Base-by-base conservation (phyloP, 2,329 filamentous ascomycete species). In the Ceratocystis alfenasii region DNA sequence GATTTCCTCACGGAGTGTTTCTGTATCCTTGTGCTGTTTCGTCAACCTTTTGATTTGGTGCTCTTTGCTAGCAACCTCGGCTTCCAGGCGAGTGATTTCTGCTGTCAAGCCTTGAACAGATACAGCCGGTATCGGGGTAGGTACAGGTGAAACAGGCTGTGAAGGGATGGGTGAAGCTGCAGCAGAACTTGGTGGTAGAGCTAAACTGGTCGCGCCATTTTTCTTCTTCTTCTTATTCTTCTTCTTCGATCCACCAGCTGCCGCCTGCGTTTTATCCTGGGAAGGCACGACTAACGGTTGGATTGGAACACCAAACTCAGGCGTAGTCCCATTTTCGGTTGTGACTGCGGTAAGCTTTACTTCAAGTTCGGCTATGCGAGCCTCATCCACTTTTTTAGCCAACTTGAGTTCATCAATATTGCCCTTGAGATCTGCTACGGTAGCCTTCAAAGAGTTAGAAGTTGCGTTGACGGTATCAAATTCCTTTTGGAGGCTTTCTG, bases 181-280 rank as follows among this genome's bases (percentile, higher is more conserved):
- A 72, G 1, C 72, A 50, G 59, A 62, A 2, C 36, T 3, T 15
- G 64, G 30, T 5, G n/a, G 8, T 15, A 73, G 68, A 3, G 76
- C 73, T 4, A 76, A 70, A 65, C 79, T 74, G 5, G 74, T 74
- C 69, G 82, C 84, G 41, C 80, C 83, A 20, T 83, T 84, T 78
- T 92, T 93, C 81, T 95, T 96, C 79, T 93, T 95, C 74, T 89
- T 89, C 69, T 91, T 95, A 75, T 90, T 95, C 76, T 91, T 93
- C 67, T 81, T 83, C 68, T 79, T 78, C 0, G 72, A 72, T 2
- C 69, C 68, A 3, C 68, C 68, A 15, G 69, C 66, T 5, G 71
- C 33, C n/a, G 55, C 55, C 6, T 71, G 66, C 1, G 72, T 62
- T 3, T 71, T 62, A 17, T 28, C 17, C 1, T 74, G 60, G 0